Evolutionary conservation across 768 basidiomycete genomes (phyloP).

Genomic region (Cystofilobasidium ferigula): DNA sequence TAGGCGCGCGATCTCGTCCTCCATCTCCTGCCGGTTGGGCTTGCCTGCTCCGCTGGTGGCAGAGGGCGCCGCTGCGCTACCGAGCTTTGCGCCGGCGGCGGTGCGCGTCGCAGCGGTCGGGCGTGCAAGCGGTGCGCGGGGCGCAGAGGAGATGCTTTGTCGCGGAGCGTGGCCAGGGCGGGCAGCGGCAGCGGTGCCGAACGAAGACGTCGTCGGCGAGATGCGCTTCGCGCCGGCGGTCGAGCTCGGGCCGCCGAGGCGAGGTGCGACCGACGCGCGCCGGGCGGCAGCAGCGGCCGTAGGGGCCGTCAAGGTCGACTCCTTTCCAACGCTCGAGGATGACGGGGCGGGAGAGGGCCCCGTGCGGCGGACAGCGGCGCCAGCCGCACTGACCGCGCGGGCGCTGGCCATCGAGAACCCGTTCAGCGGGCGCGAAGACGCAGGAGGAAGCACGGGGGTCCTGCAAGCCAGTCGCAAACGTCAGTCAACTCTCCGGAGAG

Average conservation of each 20-base stretch:
- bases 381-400: neutral
- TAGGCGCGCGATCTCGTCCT: slow-evolving; percentile 18
- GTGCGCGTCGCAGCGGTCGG: too few relatives aligned
- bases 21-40: slow-evolving; percentile 15
- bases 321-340: neutral
- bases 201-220: slow-evolving; percentile 9
- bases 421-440: neutral
- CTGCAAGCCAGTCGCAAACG: neutral
- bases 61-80: neutral
- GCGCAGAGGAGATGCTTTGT: neutral
- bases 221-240: neutral
- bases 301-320: neutral
- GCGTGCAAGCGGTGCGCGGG: too few relatives aligned
- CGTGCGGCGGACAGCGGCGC: neutral
- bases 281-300: slow-evolving; percentile 1
- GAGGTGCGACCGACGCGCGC: slow-evolving; percentile 9
- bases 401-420: slow-evolving; percentile 1
- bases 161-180: slow-evolving; percentile 7
- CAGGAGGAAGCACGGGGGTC: slow-evolving; percentile 5
- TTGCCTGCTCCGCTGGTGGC: slow-evolving; percentile 3
- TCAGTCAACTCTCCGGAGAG: neutral
- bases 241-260: neutral
- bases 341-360: slow-evolving; percentile 13
- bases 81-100: too few relatives aligned
- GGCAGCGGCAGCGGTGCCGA: neutral